These are phyloP conservation scores for Catunica adiposa DNA, from an alignment of 2,329 filamentous ascomycete genomes.

Conservation along the genomic window DNA sequence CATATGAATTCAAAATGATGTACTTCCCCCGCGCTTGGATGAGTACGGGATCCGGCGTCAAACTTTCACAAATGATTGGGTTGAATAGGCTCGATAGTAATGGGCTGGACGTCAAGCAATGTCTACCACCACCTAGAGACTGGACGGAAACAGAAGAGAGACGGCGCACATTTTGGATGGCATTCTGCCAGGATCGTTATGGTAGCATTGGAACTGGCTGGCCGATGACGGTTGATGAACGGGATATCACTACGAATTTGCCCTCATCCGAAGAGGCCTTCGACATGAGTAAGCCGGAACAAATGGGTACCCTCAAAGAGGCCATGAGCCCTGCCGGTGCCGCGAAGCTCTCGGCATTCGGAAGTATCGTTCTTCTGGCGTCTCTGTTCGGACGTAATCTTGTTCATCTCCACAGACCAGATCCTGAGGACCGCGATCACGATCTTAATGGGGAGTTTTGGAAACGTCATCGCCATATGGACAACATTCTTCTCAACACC, in stretches of 20 bases:
- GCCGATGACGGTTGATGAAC: constrained; percentile 89
- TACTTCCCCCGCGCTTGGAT: constrained; percentile 94
- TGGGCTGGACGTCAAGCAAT: constrained; percentile 84
- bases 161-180: constrained; percentile 86
- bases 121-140: constrained; percentile 67
- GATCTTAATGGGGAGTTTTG: constrained; percentile 90
- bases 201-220: constrained; percentile 92
- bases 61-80: constrained; percentile 81
- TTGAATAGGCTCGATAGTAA: constrained; percentile 70
- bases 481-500: constrained; percentile 79
- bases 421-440: constrained; percentile 62
- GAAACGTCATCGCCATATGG: constrained; percentile 79
- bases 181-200: constrained; percentile 79
- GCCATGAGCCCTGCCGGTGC: constrained; percentile 56
- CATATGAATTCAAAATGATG: constrained; percentile 95
- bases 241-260: constrained; percentile 74
- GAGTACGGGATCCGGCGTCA: constrained; percentile 66
- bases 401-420: constrained; percentile 75
- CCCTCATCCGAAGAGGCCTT: constrained; percentile 76
- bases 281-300: constrained; percentile 58
- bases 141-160: constrained; percentile 91
- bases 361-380: constrained; percentile 69
- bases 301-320: constrained; percentile 52
- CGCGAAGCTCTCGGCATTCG: constrained; percentile 58
- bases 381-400: constrained; percentile 82